Evolutionary conservation across 495 filamentous ascomycete genomes (phyloP).

Genomic region (Trypethelium eluteriae): DNA sequence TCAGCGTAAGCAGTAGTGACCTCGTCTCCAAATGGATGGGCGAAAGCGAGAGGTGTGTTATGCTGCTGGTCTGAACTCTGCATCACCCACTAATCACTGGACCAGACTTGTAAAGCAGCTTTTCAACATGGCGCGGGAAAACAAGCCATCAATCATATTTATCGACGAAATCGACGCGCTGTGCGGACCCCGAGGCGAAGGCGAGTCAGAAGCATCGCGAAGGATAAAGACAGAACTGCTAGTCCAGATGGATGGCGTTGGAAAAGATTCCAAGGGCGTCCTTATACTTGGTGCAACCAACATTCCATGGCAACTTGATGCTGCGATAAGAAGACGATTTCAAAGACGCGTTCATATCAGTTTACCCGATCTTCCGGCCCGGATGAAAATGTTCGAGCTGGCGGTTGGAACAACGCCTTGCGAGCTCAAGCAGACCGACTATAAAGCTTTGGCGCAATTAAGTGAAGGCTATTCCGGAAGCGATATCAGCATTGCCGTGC

Average conservation of each 20-base stretch:
- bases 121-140: slow-evolving; percentile 96
- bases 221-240: slow-evolving; percentile 98
- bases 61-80: neutral
- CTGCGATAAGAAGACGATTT: slow-evolving; percentile 95
- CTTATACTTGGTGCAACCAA: slow-evolving; percentile 96
- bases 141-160: slow-evolving; percentile 97
- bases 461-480: slow-evolving; percentile 92
- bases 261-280: slow-evolving; percentile 86
- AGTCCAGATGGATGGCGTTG: slow-evolving; percentile 99
- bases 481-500: slow-evolving; percentile 93
- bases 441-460: slow-evolving; percentile 64
- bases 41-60: slow-evolving; percentile 81
- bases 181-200: slow-evolving; percentile 92
- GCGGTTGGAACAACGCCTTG: slow-evolving; percentile 86
- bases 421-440: slow-evolving; percentile 71
- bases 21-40: slow-evolving; percentile 99
- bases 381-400: slow-evolving; percentile 96
- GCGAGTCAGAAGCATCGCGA: slow-evolving; percentile 92
- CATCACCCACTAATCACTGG: slow-evolving; percentile 14
- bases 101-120: slow-evolving; percentile 87
- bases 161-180: slow-evolving; percentile 98
- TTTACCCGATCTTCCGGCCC: slow-evolving; percentile 76
- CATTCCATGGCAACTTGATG: slow-evolving; percentile 98
- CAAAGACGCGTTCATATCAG: slow-evolving; percentile 93
- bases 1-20: slow-evolving; percentile 94